Conservation (phyloP, 2,329 filamentous ascomycete species). For the Cordyceps farinosa region DNA sequence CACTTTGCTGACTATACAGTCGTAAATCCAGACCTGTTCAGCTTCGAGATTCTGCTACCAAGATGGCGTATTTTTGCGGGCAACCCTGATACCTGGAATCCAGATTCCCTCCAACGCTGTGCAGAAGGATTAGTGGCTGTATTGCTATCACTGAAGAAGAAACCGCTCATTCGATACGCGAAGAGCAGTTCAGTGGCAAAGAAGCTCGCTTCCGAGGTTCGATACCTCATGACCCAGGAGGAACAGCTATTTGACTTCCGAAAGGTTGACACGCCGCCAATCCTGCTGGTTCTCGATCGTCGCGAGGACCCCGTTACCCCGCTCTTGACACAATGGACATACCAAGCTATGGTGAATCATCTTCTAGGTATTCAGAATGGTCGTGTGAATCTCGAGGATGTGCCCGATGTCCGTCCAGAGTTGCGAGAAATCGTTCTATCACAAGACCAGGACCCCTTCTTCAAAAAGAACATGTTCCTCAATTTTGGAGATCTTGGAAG, state of each 20-base stretch:
- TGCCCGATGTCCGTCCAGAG: constrained; percentile 81
- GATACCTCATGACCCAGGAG: constrained; percentile 91
- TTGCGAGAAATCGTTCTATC: constrained; percentile 92
- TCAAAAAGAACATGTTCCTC: constrained; percentile 98
- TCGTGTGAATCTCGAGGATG: constrained; percentile 80
- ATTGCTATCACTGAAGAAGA: constrained; percentile 90
- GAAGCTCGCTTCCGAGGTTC: constrained; percentile 88
- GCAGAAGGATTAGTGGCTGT: constrained; percentile 84
- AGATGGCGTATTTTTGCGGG: constrained; percentile 76
- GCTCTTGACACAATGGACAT: constrained; percentile 95
- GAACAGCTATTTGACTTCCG: constrained; percentile 96
- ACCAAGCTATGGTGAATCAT: constrained; percentile 99
- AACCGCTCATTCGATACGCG: constrained; percentile 88
- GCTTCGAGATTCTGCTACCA: constrained; percentile 69
- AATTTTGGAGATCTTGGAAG: constrained; percentile 95
- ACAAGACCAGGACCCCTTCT: constrained; percentile 96
- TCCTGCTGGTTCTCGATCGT: constrained; percentile 84
- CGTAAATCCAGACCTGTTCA: constrained; percentile 90
- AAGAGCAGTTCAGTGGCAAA: constrained; percentile 87
- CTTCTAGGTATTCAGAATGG: constrained; percentile 91
- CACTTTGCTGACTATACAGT: constrained; percentile 96
- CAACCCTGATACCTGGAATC: constrained; percentile 83
- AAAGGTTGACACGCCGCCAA: constrained; percentile 89
- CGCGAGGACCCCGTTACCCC: constrained; percentile 94
- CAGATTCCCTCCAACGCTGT: constrained; percentile 78